Base-by-base conservation (phyloP, 495 filamentous ascomycete species). In the Daldinia grandis region DNA sequence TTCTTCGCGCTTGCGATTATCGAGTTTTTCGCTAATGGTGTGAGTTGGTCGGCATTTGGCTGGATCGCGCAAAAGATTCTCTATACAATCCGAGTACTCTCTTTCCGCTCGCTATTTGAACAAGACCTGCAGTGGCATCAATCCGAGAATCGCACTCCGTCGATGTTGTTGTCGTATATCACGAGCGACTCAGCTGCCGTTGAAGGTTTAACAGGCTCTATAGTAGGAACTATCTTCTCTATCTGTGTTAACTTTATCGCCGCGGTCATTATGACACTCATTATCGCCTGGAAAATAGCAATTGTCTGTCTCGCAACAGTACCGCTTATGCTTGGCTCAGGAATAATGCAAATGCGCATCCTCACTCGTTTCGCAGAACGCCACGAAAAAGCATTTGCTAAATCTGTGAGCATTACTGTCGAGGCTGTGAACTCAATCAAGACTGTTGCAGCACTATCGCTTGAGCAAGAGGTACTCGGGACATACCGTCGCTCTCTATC, bases 261-360 rank as follows among this genome's bases (percentile, higher is more conserved):
- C 1, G 81, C 86, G 8, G 81, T 89, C 58, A 78, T 84, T 12
- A 75, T 90, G 27, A 81, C 87, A 0, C 86, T 89, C 63, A 76
- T 86, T 15, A 80, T 88, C 56, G 89, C 87, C 5, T 90, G 89
- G 88, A 90, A 89, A 66, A 82, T 91, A 2, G 83, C 82, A 4
- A 76, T 88, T 0, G 83, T 89, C 8, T 78, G 87, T 35, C 82
- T 90, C 21, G 83, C 82, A 5, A 80, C 81, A 3, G 74, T 90
- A 27, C 88, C 88, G 14, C 76, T 85, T 17, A 76, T 89, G 49
- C 78, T 90, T 24, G 73, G 83, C 3, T 80, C 87, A 7, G 86
- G 86, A 0, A 79, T 88, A 54, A 83, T 91, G 83, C 79, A 86
- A 50, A 79, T 89, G 27, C 76, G 78, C 35, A 78, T 87, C 27